Conservation (phyloP, 176 grass and related monocot genomes). For the Olyra latifolia region DNA sequence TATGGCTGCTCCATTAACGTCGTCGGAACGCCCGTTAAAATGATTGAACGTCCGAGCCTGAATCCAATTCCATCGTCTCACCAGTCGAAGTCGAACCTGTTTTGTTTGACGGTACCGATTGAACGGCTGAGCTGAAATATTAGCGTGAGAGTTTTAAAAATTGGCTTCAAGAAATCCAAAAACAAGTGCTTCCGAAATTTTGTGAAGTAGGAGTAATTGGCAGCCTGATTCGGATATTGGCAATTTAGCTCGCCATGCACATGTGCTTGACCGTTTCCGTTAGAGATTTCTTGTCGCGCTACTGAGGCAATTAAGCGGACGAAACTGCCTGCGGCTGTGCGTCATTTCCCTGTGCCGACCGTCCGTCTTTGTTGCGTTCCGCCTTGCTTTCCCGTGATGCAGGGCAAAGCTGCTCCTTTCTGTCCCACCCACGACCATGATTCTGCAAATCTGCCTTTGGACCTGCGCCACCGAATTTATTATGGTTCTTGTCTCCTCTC, state of each 20-base stretch:
- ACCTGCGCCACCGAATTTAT: slow-evolving; percentile 38
- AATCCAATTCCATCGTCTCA: background rate
- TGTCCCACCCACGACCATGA: slow-evolving; percentile 17
- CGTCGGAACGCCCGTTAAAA: background rate
- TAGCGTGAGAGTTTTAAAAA: too few species aligned
- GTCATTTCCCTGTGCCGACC: background rate
- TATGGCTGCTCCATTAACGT: background rate
- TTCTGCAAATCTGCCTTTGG: slow-evolving; percentile 23
- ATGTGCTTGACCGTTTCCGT: background rate
- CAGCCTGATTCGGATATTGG: background rate
- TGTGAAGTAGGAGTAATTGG: too few species aligned
- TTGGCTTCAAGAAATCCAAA: too few species aligned
- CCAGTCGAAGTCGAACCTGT: too few species aligned
- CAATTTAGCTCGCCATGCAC: background rate
- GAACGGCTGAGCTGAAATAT: too few species aligned
- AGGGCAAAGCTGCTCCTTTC: background rate
- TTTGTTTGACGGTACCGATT: too few species aligned
- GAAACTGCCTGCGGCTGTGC: background rate
- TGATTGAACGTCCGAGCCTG: background rate
- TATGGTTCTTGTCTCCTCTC: background rate
- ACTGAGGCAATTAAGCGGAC: too few species aligned
- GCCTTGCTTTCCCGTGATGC: slow-evolving; percentile 35
- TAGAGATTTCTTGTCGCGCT: background rate
- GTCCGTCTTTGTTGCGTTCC: background rate
- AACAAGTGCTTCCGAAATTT: too few species aligned